These are phyloP conservation scores for Neurospora pannonica DNA, from an alignment of 495 filamentous ascomycete species.

Conservation along the genomic window DNA sequence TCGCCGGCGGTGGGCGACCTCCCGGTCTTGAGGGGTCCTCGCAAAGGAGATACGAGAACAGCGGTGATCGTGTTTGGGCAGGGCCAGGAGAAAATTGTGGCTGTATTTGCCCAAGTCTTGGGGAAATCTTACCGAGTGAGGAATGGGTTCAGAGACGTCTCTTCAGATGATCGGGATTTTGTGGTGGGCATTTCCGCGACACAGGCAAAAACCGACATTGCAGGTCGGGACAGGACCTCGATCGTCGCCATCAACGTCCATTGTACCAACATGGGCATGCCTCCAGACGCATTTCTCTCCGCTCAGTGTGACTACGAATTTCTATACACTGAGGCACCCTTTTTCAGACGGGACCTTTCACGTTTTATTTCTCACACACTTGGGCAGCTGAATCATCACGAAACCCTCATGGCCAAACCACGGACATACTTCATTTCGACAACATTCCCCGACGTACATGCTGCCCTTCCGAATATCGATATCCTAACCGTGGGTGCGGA, in stretches of 20 bases:
- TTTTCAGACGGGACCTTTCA: conserved; percentile 64
- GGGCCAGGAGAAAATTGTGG: conserved; percentile 56
- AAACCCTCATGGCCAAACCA: conserved; percentile 61
- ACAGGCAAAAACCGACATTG: conserved; percentile 44
- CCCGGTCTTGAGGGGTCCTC: conserved; percentile 25
- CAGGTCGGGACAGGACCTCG: conserved; percentile 37
- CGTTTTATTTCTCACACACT: conserved; percentile 69
- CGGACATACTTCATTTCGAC: conserved; percentile 77
- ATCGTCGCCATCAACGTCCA: conserved; percentile 62
- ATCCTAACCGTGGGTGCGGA: conserved; percentile 77
- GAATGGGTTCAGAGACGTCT: conserved; percentile 41
- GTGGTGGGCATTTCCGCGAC: conserved; percentile 50
- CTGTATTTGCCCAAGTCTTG: conserved; percentile 57
- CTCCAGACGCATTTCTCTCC: conserved; percentile 53
- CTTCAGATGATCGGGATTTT: conserved; percentile 36
- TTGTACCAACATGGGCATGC: conserved; percentile 59
- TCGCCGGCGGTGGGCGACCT: conserved; percentile 15
- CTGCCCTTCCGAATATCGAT: conserved; percentile 74
- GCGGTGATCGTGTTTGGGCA: conserved; percentile 53
- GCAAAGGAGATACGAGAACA: conserved; percentile 39
- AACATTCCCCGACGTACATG: conserved; percentile 75
- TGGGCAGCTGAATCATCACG: conserved; percentile 65
- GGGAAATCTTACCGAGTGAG: conserved; percentile 55
- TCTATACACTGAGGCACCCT: conserved; percentile 60
- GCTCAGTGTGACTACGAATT: conserved; percentile 71